Evolutionary conservation across 306 rosid species (phyloP), one percentile per base, ranked within the genome.

Genomic region (Acmispon strigosus): DNA sequence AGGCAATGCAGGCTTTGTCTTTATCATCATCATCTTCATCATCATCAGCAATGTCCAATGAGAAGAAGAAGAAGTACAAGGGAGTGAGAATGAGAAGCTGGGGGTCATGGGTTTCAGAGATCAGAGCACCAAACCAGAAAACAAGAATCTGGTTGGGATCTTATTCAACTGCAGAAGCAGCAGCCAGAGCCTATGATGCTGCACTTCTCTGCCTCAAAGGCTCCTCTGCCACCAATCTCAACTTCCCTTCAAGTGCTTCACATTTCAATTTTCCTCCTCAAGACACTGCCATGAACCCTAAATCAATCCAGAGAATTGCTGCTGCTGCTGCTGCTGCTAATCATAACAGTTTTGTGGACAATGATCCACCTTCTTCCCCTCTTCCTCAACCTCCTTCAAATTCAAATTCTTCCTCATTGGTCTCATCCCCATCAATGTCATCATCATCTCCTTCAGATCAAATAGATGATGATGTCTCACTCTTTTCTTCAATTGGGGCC

Each of bases 11-110:
- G 7, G 32, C 73, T 24, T 29, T 7, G 60, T n/a, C 83, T 14
- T 15, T 10, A 47, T 18, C 80, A 4, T 16, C 79, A 27, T 15
- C 82, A 41, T 10, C 83, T 9, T 18, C 9, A 47, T 27, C 81
- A 5, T 16, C 79, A 27, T 10, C 76, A 32, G 15, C 77, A 24
- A 32, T 32, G 37, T 20, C 85, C 11, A 61, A 70, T 32, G 67
- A 76, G 59, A 76, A 43, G 17, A 85, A 74, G 80, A 93, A 77
- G 75, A 93, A 90, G 84, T 95, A 75, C 85, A 95, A 89, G 77
- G 99, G 99, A 42, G 99, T 95, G 7, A 95, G 99, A 83, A 95
- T 95, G 99, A 91, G 99, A 52, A 95, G 89, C 71, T 95, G 99
- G 99, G 99, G 99, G 0, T 95, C 99, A 10, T 95, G 96, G 96